These are phyloP conservation scores for Tetraselmis striata DNA, from an alignment of 139 green algal species.

Conservation along the genomic window DNA sequence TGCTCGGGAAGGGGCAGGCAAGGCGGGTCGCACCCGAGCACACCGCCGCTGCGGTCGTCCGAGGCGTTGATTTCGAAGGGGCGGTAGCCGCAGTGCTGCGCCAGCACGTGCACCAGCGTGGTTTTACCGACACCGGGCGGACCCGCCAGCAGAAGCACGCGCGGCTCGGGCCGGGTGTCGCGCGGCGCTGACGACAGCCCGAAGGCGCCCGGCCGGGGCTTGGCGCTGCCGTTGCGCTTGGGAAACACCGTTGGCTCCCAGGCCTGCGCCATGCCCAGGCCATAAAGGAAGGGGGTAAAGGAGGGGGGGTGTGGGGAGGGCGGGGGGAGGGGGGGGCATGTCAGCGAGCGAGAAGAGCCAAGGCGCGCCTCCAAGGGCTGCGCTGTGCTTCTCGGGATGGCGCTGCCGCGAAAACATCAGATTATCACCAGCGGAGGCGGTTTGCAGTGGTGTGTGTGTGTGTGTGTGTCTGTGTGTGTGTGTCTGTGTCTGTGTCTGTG, in stretches of 20 bases:
- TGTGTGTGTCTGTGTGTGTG: background rate
- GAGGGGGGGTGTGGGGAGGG: too few relatives aligned
- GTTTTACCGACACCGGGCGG: slow-evolving; percentile 89
- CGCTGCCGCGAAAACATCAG: too few relatives aligned
- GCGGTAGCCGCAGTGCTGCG: slow-evolving; percentile 88
- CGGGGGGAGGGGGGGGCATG: too few relatives aligned
- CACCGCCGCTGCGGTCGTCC: slow-evolving; percentile 73
- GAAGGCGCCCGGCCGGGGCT: too few relatives aligned
- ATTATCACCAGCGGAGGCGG: background rate
- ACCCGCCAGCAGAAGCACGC: slow-evolving; percentile 43
- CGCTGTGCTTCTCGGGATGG: background rate
- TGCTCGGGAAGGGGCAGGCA: too few relatives aligned
- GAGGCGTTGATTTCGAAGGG: slow-evolving; percentile 91
- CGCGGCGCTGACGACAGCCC: background rate
- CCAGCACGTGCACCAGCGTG: slow-evolving; percentile 88
- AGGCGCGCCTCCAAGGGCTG: too few relatives aligned
- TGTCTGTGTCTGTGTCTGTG: background rate
- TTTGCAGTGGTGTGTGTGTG: background rate
- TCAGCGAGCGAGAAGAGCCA: too few relatives aligned
- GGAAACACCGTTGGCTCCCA: background rate
- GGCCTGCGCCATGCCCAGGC: background rate
- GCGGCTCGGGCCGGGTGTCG: slow-evolving; percentile 30
- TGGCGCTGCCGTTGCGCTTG: background rate
- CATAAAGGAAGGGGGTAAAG: background rate
- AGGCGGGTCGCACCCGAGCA: slow-evolving; percentile 53